Percentiles rank a stretch among this genome's conserved stretches.
Conservation (phyloP, 139 green algal genomes). For the Pleodorina starrii region DNA sequence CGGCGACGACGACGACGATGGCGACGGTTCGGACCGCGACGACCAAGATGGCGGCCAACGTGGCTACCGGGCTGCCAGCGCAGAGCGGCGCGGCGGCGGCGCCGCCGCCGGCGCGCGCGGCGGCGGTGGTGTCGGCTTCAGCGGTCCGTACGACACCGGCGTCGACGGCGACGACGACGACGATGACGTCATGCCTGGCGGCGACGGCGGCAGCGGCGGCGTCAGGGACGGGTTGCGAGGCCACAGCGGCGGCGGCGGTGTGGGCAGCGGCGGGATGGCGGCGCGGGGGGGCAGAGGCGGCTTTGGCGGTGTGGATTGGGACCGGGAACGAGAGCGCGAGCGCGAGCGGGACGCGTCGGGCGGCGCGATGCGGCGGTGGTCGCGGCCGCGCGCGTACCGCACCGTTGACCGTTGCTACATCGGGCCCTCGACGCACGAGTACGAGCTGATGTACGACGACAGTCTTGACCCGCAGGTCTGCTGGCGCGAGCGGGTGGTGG, state of each 20-base stretch:
- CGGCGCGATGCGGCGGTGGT: neutral
- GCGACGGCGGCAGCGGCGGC: too few relatives aligned
- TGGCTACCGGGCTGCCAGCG: too few relatives aligned
- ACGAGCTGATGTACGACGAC: conserved; percentile 59
- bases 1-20: neutral
- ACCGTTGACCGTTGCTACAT: conserved; percentile 26
- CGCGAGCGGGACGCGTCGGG: too few relatives aligned
- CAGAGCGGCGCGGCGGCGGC: neutral
- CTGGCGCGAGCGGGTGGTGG: too few relatives aligned
- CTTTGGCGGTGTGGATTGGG: neutral
- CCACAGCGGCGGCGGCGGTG: neutral
- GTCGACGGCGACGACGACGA: neutral
- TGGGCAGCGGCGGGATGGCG: neutral
- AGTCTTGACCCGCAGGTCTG: conserved; percentile 29
- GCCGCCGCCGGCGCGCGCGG: neutral
- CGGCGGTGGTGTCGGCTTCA: too few relatives aligned
- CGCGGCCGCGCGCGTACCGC: conserved; percentile 3
- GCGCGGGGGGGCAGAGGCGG: neutral
- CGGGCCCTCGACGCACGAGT: conserved; percentile 35
- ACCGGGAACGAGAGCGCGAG: neutral
- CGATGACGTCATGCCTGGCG: neutral
- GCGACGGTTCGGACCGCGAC: neutral
- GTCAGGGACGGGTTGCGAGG: too few relatives aligned
- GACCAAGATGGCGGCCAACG: neutral
- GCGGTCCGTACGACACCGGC: too few relatives aligned